Evolutionary conservation across 1,284 basidiomycete genomes (phyloP).

Genomic region (Nidula niveotomentosa): DNA sequence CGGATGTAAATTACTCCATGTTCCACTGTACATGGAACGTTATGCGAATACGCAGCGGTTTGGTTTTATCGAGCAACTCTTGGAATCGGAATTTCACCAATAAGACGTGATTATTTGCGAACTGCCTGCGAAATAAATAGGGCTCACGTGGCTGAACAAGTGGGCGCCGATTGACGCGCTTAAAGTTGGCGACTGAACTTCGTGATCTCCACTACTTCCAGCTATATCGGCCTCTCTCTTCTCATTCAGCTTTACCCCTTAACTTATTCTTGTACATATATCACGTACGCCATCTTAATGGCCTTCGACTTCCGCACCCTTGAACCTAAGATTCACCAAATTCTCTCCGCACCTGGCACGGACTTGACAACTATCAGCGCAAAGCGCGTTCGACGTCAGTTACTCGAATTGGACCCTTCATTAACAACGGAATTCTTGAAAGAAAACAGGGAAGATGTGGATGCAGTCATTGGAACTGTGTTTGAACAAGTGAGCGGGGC

Average conservation of each 20-base stretch:
- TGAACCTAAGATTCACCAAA: constrained; percentile 59
- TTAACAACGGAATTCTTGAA: constrained; percentile 57
- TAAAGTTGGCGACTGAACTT: no score
- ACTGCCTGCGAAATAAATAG: not conserved
- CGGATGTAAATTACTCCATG: no score
- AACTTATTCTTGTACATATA: constrained; percentile 16
- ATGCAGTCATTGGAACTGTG: constrained; percentile 56
- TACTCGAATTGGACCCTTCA: constrained; percentile 48
- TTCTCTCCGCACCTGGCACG: constrained; percentile 67
- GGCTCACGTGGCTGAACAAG: not conserved
- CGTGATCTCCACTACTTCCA: no score
- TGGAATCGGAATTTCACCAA: no score
- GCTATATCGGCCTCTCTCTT: constrained; percentile 4
- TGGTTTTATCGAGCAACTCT: no score
- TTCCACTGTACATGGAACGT: no score
- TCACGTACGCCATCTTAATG: constrained; percentile 24
- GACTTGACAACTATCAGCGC: constrained; percentile 76
- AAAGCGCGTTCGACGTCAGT: constrained; percentile 71
- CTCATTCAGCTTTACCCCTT: constrained; percentile 10
- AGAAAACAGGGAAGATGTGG: constrained; percentile 56
- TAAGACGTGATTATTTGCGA: not conserved
- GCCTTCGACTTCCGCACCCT: constrained; percentile 46
- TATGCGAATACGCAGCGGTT: no score
- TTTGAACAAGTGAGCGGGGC: constrained; percentile 55
- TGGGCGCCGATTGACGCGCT: not conserved